Percentiles rank a stretch among this genome's conserved stretches.
These are phyloP conservation scores for Pulveroboletus sp. DNA, from an alignment of 768 basidiomycete genomes.

Conservation along the genomic window DNA sequence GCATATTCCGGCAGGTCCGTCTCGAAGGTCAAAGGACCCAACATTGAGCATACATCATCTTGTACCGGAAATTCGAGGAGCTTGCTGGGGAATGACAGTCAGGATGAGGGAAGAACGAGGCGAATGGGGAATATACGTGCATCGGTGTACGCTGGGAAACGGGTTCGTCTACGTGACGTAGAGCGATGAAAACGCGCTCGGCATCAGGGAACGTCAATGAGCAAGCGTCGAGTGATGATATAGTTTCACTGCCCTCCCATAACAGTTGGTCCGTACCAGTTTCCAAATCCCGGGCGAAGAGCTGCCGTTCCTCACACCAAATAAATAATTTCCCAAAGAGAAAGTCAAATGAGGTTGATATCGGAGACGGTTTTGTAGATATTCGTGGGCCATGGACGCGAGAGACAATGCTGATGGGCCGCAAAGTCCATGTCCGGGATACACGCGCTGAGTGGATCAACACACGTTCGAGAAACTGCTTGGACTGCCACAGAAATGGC, in stretches of 20 bases:
- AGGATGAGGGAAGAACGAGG: slow-evolving; percentile 1
- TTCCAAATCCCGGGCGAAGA: slow-evolving; percentile 19
- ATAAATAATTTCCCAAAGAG: slow-evolving; percentile 23
- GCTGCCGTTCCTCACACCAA: slow-evolving; percentile 18
- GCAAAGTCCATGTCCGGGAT: slow-evolving; percentile 20
- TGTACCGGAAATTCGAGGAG: slow-evolving; percentile 19
- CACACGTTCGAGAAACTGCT: slow-evolving; percentile 14
- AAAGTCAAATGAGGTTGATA: slow-evolving; percentile 18
- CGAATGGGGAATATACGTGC: slow-evolving; percentile 5
- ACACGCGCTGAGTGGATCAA: slow-evolving; percentile 16
- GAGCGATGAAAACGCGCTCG: slow-evolving; percentile 18
- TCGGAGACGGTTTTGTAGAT: slow-evolving; percentile 7
- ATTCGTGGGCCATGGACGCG: slow-evolving; percentile 13
- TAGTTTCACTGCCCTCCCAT: slow-evolving; percentile 8
- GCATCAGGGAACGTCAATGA: slow-evolving; percentile 15
- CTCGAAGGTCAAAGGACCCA: slow-evolving; percentile 13
- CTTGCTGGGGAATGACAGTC: slow-evolving; percentile 12
- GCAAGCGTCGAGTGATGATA: slow-evolving; percentile 20
- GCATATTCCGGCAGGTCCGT: slow-evolving; percentile 16
- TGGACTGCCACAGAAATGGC: slow-evolving; percentile 21
- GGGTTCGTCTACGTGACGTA: slow-evolving; percentile 16
- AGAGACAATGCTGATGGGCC: slow-evolving; percentile 9
- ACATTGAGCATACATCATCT: slow-evolving; percentile 6
- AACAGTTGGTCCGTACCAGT: slow-evolving; percentile 18
- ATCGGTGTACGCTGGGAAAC: slow-evolving; percentile 16